phyloP scores from a whole-genome alignment of 805 yeast species.

The Suhomyces faveliae region DNA sequence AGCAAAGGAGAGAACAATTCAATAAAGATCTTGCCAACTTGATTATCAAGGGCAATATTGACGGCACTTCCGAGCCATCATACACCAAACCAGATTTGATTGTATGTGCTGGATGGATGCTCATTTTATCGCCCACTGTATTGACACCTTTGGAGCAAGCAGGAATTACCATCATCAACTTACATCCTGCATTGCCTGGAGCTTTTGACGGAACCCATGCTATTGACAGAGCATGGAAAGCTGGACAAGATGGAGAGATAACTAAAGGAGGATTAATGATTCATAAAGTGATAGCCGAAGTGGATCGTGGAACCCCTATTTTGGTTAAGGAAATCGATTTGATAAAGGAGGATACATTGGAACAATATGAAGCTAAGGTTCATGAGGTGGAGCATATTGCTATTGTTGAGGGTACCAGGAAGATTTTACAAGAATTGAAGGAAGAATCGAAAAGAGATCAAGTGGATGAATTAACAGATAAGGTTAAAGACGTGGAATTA shows the following conservation, averaged over 20 bases:
- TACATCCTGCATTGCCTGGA: conserved; percentile 97
- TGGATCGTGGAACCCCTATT: conserved; percentile 89
- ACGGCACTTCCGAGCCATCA: conserved; percentile 31
- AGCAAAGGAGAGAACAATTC: conserved; percentile 63
- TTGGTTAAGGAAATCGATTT: conserved; percentile 77
- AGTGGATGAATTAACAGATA: not conserved
- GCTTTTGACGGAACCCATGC: conserved; percentile 97
- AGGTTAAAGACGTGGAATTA: not conserved
- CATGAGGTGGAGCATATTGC: conserved; percentile 86
- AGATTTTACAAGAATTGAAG: conserved; percentile 47
- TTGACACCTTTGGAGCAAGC: conserved; percentile 60
- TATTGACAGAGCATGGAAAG: conserved; percentile 93
- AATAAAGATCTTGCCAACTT: conserved; percentile 75
- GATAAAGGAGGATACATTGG: conserved; percentile 69
- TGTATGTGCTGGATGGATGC: conserved; percentile 99
- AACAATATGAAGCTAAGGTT: conserved; percentile 76
- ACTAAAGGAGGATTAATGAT: conserved; percentile 91
- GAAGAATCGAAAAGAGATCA: not conserved
- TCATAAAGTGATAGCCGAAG: conserved; percentile 93
- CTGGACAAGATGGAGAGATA: conserved; percentile 82
- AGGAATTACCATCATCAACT: conserved; percentile 76
- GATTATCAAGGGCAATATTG: conserved; percentile 50
- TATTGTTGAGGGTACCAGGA: conserved; percentile 85
- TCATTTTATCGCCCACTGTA: conserved; percentile 78
- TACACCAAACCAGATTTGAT: conserved; percentile 72